A percentile compares a stretch with the other conserved stretches of the same genome.
phyloP scores from a whole-genome alignment of 2,329 filamentous ascomycete genomes.

The Xylariaceae sp. region DNA sequence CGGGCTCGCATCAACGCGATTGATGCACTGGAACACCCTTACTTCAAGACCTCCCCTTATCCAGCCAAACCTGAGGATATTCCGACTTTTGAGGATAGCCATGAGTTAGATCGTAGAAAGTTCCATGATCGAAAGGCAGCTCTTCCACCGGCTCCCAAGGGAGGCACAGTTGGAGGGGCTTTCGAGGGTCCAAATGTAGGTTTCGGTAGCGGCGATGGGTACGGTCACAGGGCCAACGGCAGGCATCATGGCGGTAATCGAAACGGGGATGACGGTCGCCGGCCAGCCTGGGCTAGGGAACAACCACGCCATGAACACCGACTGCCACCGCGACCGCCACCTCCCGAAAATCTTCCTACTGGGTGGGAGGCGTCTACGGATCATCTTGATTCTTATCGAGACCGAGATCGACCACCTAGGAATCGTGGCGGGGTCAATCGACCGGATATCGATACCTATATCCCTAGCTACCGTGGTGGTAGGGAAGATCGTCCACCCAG shows the following conservation, averaged over 20 bases:
- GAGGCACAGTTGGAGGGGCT: constrained; percentile 82
- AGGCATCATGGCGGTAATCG: constrained; percentile 44
- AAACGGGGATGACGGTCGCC: constrained; percentile 49
- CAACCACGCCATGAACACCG: constrained; percentile 45
- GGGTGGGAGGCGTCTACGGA: constrained; percentile 47
- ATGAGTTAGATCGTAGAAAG: constrained; percentile 93
- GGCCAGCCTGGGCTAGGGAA: constrained; percentile 63
- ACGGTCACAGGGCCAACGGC: constrained; percentile 56
- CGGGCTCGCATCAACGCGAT: constrained; percentile 87
- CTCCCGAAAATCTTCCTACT: constrained; percentile 47
- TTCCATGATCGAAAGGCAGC: constrained; percentile 85
- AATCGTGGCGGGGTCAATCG: constrained; percentile 40
- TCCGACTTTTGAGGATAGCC: constrained; percentile 91
- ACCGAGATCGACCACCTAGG: constrained; percentile 43
- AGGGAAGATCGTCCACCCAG: constrained; percentile 44
- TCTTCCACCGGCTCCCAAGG: constrained; percentile 87
- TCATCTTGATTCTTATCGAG: constrained; percentile 51
- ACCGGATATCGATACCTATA: constrained; percentile 56
- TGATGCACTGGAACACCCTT: constrained; percentile 89
- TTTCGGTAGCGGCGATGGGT: constrained; percentile 59
- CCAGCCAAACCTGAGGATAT: constrained; percentile 85
- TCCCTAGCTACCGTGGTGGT: constrained; percentile 52
- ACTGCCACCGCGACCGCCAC: constrained; percentile 57
- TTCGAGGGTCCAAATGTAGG: constrained; percentile 55
- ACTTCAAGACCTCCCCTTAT: constrained; percentile 80